A percentile compares a stretch with the other conserved stretches of the same genome.
These are phyloP conservation scores for Ceratocystis colombiana DNA, from an alignment of 2,329 filamentous ascomycete species.

Conservation along the genomic window DNA sequence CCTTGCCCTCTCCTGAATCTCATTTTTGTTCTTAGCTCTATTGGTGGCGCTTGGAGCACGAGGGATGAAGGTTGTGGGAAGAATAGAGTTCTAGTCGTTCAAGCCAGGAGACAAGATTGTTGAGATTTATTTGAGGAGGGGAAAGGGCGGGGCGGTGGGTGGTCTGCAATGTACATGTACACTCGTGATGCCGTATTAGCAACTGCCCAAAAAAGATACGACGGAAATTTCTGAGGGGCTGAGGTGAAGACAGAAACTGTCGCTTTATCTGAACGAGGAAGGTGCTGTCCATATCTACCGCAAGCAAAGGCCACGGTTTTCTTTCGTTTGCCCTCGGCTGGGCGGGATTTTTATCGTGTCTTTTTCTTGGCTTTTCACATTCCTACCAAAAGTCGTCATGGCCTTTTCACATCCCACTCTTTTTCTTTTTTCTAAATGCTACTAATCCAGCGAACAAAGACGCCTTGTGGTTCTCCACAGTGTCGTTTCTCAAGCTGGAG, in stretches of 20 bases:
- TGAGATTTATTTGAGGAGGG: not conserved
- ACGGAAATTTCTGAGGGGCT: not conserved
- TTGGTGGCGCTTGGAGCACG: conserved; percentile 3
- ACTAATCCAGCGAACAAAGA: not conserved
- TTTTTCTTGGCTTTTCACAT: not conserved
- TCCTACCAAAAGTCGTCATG: not conserved
- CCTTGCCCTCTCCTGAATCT: not conserved
- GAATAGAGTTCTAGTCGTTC: conserved; percentile 3
- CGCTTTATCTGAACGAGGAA: not conserved
- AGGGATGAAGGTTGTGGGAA: conserved; percentile 1
- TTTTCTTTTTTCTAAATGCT: not conserved
- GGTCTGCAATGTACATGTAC: not conserved
- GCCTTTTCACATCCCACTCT: not conserved
- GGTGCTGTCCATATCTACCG: not conserved
- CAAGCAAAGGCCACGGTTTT: not conserved
- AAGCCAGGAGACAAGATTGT: not conserved
- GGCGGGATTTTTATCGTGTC: not conserved
- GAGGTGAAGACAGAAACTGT: not conserved
- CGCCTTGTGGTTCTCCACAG: not conserved
- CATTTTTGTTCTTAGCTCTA: not conserved
- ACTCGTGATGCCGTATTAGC: not conserved
- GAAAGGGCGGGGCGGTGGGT: not conserved
- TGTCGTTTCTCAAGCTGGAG: not conserved
- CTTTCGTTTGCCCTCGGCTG: not conserved
- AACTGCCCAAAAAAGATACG: not conserved